These are phyloP conservation scores for Apostasia ramifera DNA, from an alignment of 106 monocot genomes.

Conservation along the genomic window DNA sequence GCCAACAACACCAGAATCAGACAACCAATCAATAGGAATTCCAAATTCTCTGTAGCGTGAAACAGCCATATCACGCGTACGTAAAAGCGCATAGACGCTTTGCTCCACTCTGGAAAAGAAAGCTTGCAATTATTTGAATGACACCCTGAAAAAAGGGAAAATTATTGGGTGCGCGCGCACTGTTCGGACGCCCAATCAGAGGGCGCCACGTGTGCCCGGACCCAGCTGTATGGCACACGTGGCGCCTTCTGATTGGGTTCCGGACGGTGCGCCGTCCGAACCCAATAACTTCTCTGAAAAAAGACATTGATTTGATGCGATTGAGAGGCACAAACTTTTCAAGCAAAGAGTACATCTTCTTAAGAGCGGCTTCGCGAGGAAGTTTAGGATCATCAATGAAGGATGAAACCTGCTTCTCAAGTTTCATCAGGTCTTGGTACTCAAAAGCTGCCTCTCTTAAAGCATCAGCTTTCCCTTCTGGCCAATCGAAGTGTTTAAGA, in stretches of 20 bases:
- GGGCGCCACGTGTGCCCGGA: too few species aligned
- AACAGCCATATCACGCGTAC: slow-evolving; percentile 83
- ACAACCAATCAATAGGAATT: slow-evolving; percentile 82
- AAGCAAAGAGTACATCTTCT: slow-evolving; percentile 90
- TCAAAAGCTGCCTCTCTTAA: slow-evolving; percentile 89
- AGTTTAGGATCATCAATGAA: slow-evolving; percentile 73
- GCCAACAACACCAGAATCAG: slow-evolving; percentile 72
- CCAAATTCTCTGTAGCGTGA: slow-evolving; percentile 83
- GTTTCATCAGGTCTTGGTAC: slow-evolving; percentile 78
- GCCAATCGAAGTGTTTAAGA: slow-evolving; percentile 97
- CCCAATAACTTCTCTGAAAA: too few species aligned
- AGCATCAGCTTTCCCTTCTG: slow-evolving; percentile 90
- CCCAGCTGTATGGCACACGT: too few species aligned
- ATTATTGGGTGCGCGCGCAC: too few species aligned
- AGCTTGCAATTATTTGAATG: not conserved
- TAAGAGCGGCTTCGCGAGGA: slow-evolving; percentile 70
- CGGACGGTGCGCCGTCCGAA: too few species aligned
- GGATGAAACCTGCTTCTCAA: slow-evolving; percentile 53
- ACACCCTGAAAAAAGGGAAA: too few species aligned
- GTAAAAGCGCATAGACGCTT: slow-evolving; percentile 82
- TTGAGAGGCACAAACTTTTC: slow-evolving; percentile 60
- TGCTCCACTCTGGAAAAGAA: slow-evolving; percentile 60
- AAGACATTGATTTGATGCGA: not conserved
- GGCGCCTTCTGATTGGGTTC: too few species aligned
- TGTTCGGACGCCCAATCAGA: too few species aligned